These are phyloP conservation scores for Erythrophleum ivorense DNA, from an alignment of 331 rosid species.

Conservation along the genomic window DNA sequence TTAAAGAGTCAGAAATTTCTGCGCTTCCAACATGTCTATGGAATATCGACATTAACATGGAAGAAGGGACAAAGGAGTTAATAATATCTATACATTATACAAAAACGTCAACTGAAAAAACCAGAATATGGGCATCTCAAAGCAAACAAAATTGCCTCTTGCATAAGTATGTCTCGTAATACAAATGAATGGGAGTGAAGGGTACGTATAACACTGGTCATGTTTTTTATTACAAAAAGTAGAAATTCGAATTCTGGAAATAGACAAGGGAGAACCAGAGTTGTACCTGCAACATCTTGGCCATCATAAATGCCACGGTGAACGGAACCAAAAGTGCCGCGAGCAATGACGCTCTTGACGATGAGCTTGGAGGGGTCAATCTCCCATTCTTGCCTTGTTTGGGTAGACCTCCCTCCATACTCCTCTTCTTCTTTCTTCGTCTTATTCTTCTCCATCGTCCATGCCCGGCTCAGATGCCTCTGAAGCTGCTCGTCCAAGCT, in stretches of 20 bases:
- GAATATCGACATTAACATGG: constrained; percentile 17
- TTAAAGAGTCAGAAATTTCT: neutral
- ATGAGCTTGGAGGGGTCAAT: constrained; percentile 90
- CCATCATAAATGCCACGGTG: constrained; percentile 98
- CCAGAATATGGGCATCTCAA: constrained; percentile 8
- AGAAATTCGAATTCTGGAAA: constrained; percentile 6
- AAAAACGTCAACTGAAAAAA: constrained; percentile 14
- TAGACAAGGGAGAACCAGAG: neutral
- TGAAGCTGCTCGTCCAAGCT: constrained; percentile 98
- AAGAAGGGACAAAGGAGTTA: neutral
- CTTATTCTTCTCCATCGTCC: constrained; percentile 94
- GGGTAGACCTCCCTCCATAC: constrained; percentile 47
- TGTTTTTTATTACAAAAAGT: neutral
- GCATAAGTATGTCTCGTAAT: constrained; percentile 19
- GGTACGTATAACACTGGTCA: neutral
- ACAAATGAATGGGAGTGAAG: constrained; percentile 21
- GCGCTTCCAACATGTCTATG: neutral
- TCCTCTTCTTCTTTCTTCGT: constrained; percentile 63
- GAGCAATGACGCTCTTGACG: constrained; percentile 84
- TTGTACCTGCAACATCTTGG: constrained; percentile 86
- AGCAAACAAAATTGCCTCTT: constrained; percentile 24
- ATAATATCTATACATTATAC: neutral
- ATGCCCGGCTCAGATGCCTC: constrained; percentile 85
- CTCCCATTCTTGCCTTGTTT: constrained; percentile 91
- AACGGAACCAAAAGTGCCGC: constrained; percentile 98